Conservation (phyloP, 345 rosid species). For the Lenwebbia sp. region DNA sequence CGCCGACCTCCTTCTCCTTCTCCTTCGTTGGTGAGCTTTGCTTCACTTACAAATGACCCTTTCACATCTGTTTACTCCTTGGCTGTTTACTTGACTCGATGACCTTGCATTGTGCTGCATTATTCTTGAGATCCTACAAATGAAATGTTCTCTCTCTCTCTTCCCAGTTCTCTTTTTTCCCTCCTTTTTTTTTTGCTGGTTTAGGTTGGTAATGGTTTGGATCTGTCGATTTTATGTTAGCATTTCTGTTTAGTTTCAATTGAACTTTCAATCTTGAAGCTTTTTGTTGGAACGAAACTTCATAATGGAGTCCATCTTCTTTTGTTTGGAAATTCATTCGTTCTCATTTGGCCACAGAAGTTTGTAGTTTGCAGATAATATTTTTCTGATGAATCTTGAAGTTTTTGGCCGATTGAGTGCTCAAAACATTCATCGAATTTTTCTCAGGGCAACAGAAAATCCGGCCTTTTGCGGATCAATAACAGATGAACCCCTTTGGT, state of each 20-base stretch:
- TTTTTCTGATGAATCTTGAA: neutral
- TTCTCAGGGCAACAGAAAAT: neutral
- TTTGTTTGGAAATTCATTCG: neutral
- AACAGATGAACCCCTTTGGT: neutral
- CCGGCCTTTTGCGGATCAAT: neutral
- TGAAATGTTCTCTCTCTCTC: neutral
- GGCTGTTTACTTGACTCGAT: neutral
- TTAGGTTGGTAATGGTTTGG: neutral
- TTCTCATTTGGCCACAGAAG: neutral
- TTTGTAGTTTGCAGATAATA: neutral
- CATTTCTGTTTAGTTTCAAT: neutral
- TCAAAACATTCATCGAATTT: neutral
- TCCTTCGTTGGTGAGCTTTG: neutral
- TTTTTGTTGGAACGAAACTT: neutral
- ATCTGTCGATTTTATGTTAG: neutral
- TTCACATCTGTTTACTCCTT: neutral
- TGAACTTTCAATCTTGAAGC: neutral
- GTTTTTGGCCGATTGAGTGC: neutral
- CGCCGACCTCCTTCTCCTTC: neutral
- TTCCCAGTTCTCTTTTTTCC: neutral
- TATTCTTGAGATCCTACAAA: neutral
- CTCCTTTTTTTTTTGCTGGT: neutral
- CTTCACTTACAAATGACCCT: neutral
- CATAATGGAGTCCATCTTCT: neutral
- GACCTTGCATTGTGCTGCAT: neutral